Base-by-base conservation (phyloP, 2,329 filamentous ascomycete genomes). In the Microdochium paspali region DNA sequence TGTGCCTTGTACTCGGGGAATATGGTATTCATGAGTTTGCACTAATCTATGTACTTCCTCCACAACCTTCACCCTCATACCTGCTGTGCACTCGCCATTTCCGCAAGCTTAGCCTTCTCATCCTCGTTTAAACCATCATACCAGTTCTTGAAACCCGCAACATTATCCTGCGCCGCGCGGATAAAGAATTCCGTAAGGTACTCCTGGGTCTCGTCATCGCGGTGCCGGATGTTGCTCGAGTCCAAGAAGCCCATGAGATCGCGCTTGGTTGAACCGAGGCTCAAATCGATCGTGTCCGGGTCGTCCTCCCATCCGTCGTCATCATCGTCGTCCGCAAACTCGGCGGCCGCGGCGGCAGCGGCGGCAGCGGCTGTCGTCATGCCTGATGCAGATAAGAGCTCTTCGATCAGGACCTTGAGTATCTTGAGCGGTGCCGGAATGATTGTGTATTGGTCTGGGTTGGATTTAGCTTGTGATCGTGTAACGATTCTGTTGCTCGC, bases 221-320 rank as follows among this genome's bases (percentile, higher is more conserved):
- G 79, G 59, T 85, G 80, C 46, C 90, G 80, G 56, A 69, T 68
- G 43, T 60, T 73, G 47, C 74, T 73, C 15, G 75, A 74, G 42
- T 83, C 83, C 23, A 80, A 77, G 58, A 79, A 89, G 1, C 82
- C 79, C 87, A 95, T 94, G 42, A 96, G 76, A 50, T 95, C 87
- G 20, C 78, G 73, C 64, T 86, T 86, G 35, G 79, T 84, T 24
- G 74, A 67, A 3, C 76, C 82, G 12, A 85, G 70, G 39, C 80
- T 82, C n/a, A 96, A 76, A 62, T 95, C 90, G 12, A 95, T 68
- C 2, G 79, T 76, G 51, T 86, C 80, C 1, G 82, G 79, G 42
- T 95, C 80, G 57, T 96, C 91, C 65, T 97, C 91, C 87, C 91
- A 95, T 24, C 85, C 85, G 49, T 87, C 88, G 49, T 89, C 87